Conservation (phyloP, 345 rosid genomes). For the Lagerstroemia speciosa region DNA sequence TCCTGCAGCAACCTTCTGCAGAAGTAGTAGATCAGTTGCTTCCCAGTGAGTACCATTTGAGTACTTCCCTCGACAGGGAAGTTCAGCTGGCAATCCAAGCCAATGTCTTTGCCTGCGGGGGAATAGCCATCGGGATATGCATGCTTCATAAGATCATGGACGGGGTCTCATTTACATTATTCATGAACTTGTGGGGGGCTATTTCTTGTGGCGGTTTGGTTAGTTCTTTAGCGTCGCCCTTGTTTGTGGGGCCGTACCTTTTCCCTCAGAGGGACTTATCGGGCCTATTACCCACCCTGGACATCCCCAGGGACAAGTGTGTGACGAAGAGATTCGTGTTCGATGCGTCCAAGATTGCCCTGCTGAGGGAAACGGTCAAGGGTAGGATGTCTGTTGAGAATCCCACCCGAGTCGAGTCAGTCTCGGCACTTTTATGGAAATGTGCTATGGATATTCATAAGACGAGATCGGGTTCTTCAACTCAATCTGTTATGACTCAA, state of each 20-base stretch:
- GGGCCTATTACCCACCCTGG: not conserved
- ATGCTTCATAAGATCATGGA: constrained; percentile 21
- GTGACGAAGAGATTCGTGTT: constrained; percentile 18
- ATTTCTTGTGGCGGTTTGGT: constrained; percentile 10
- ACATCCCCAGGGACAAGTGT: not conserved
- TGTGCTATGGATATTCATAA: not conserved
- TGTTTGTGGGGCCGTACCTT: constrained; percentile 13
- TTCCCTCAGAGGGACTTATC: constrained; percentile 16
- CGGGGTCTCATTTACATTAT: constrained; percentile 14
- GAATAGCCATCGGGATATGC: constrained; percentile 18
- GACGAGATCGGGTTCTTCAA: not conserved
- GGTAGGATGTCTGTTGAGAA: not conserved
- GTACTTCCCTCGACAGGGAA: not conserved
- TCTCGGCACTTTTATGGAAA: constrained; percentile 17
- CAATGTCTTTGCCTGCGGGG: constrained; percentile 24
- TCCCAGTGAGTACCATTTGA: constrained; percentile 5
- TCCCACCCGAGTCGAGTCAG: constrained; percentile 16
- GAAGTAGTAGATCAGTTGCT: constrained; percentile 10
- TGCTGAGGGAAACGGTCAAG: constrained; percentile 1
- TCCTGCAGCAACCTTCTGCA: constrained; percentile 10
- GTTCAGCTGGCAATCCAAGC: constrained; percentile 14
- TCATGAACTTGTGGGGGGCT: constrained; percentile 19
- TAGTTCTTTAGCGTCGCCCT: not conserved
- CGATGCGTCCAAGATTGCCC: constrained; percentile 7
- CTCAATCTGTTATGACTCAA: not conserved